These are phyloP conservation scores for Galeopsis tetrahit DNA, from an alignment of 257 asterid genomes.

Conservation along the genomic window DNA sequence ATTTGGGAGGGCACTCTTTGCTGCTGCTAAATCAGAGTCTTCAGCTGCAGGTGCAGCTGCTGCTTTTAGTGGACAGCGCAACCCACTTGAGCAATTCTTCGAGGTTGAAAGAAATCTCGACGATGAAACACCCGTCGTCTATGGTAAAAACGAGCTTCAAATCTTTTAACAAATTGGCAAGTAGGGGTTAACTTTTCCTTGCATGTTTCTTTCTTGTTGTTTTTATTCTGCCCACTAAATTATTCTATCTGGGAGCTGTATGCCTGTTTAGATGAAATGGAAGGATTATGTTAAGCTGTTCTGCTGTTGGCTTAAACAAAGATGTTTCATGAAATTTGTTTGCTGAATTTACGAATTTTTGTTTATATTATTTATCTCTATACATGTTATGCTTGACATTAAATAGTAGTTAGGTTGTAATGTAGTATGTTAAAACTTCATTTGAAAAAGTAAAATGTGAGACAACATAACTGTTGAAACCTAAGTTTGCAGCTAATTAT, in stretches of 20 bases:
- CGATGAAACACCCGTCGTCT: conserved; percentile 75
- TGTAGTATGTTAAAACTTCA: too few species aligned
- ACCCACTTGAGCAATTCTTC: conserved; percentile 81
- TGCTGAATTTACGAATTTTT: conserved; percentile 1
- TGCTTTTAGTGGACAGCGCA: conserved; percentile 41
- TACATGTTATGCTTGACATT: neutral
- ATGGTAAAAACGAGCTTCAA: conserved; percentile 49
- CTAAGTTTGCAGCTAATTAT: too few species aligned
- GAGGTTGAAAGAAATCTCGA: conserved; percentile 64
- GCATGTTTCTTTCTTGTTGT: conserved; percentile 6
- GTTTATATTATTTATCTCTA: neutral
- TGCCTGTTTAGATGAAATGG: neutral
- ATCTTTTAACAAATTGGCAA: neutral
- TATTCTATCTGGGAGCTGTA: neutral
- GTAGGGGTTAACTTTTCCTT: neutral
- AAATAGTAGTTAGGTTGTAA: neutral
- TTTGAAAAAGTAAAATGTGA: too few species aligned
- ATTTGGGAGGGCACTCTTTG: conserved; percentile 74
- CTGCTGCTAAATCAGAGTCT: conserved; percentile 72
- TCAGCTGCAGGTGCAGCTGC: conserved; percentile 59
- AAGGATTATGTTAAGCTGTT: conserved; percentile 8
- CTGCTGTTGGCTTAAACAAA: too few species aligned
- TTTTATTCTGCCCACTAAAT: neutral
- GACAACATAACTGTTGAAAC: too few species aligned
- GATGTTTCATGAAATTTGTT: neutral